phyloP scores from a whole-genome alignment of 148 eudicot species.

The Rhododendron kiyosumense region DNA sequence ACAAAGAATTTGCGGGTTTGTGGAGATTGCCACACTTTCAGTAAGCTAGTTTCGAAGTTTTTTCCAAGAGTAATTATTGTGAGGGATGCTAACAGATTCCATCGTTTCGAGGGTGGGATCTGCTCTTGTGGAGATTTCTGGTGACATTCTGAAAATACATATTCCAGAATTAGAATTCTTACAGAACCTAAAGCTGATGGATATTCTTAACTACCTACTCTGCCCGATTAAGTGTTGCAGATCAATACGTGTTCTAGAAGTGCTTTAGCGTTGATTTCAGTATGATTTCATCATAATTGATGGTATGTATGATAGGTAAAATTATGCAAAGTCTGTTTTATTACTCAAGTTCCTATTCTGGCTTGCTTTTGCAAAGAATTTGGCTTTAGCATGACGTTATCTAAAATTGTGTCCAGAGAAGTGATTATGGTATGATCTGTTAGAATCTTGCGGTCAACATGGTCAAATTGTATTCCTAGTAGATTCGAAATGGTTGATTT shows the following conservation, averaged over 20 bases:
- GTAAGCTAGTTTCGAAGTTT: constrained; percentile 57
- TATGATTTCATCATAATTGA: not conserved
- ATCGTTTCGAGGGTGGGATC: constrained; percentile 59
- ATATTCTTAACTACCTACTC: not conserved
- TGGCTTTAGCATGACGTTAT: not conserved
- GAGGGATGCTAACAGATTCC: constrained; percentile 89
- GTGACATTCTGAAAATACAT: constrained; percentile 28
- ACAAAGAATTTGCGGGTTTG: constrained; percentile 85
- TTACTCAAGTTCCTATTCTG: not conserved
- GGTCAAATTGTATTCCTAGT: not conserved
- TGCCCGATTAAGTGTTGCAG: not conserved
- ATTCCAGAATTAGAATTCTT: not conserved
- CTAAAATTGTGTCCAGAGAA: not conserved
- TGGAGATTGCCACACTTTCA: constrained; percentile 76
- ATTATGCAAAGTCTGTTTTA: not conserved
- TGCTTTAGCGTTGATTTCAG: not conserved
- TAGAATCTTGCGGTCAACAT: not conserved
- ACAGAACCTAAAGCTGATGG: not conserved
- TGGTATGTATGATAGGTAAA: not conserved
- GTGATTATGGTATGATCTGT: not conserved
- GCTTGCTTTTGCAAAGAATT: not conserved
- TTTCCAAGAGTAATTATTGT: constrained; percentile 54
- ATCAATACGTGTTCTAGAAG: not conserved
- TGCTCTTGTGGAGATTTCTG: constrained; percentile 93
- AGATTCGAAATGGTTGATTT: not conserved